phyloP scores from a whole-genome alignment of 495 filamentous ascomycete species.

The Aspergillus conjunctus region DNA sequence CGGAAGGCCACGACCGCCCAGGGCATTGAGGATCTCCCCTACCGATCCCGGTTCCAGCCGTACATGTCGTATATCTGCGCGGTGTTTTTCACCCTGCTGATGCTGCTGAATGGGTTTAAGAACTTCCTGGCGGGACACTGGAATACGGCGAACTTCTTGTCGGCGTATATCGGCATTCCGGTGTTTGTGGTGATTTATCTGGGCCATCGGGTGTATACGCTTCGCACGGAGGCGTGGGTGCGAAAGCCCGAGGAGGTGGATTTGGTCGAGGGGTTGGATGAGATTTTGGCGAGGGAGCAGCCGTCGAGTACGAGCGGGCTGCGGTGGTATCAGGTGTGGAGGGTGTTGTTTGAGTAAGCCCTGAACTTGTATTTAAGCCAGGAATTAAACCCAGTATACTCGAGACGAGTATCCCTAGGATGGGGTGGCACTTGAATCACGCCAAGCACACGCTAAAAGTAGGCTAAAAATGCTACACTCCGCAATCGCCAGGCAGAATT shows the following conservation, averaged over 20 bases:
- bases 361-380: too few relatives aligned
- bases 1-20: neutral
- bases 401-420: too few relatives aligned
- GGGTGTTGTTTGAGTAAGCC: conserved; percentile 2
- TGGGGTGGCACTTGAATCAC: too few relatives aligned
- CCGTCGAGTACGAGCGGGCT: neutral
- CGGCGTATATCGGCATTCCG: neutral
- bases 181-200: neutral
- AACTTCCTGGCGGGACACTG: neutral
- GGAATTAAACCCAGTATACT: too few relatives aligned
- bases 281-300: neutral
- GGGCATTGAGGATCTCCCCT: neutral
- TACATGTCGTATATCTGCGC: neutral
- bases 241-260: neutral
- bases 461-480: too few relatives aligned
- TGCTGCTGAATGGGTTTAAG: neutral
- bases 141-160: neutral
- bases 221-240: neutral
- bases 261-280: neutral
- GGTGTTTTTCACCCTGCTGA: neutral
- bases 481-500: too few relatives aligned
- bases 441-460: too few relatives aligned
- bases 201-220: neutral
- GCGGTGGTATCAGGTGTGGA: conserved; percentile 1
- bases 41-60: neutral